Evolutionary conservation across 768 basidiomycete genomes (phyloP).

Genomic region (Lactarius pseudohatsudake): DNA sequence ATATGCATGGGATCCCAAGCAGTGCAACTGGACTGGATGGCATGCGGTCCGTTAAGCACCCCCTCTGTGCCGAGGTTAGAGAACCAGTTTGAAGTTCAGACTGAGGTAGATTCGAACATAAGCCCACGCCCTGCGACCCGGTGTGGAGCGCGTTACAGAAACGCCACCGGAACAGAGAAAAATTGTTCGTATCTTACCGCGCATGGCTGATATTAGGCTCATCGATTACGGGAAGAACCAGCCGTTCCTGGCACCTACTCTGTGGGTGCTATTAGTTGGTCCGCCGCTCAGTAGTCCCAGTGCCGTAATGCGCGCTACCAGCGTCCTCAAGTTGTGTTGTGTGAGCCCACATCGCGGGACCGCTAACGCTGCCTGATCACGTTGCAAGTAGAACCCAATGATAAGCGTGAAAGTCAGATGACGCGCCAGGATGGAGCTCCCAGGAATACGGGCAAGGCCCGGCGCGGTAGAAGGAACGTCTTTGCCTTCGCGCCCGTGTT

Average conservation of each 20-base stretch:
- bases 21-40: background rate
- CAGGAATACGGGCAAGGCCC: conserved; percentile 4
- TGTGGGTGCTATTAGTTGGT: conserved; percentile 8
- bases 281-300: background rate
- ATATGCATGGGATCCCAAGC: background rate
- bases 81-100: conserved; percentile 19
- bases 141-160: background rate
- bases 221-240: conserved; percentile 17
- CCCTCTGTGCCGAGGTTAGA: background rate
- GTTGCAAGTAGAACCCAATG: background rate
- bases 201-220: conserved; percentile 1
- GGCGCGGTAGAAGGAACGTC: background rate
- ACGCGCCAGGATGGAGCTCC: conserved; percentile 9
- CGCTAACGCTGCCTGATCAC: background rate
- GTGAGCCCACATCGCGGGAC: background rate
- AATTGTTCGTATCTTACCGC: background rate
- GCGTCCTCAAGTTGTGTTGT: background rate
- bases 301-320: conserved; percentile 14
- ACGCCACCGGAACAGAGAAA: conserved; percentile 15
- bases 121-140: background rate
- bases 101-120: background rate
- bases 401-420: conserved; percentile 5
- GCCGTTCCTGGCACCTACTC: conserved; percentile 3
- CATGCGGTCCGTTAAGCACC: background rate
- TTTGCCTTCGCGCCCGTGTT: background rate